Evolutionary conservation across 139 green algal genomes (phyloP).

Genomic region (Diplosphaera chodatii): DNA sequence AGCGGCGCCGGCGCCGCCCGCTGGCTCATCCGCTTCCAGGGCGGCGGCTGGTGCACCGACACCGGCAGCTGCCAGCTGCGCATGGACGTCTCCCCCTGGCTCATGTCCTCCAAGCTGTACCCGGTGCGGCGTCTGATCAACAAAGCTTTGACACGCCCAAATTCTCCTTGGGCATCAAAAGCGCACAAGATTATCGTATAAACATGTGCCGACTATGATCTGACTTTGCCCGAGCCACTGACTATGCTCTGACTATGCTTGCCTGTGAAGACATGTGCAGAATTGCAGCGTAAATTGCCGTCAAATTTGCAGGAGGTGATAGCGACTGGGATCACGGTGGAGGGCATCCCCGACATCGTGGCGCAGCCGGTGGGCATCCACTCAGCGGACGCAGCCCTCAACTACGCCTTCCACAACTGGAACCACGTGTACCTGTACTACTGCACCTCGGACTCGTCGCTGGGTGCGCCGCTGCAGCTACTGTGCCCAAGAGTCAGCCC

Average conservation of each 20-base stretch:
- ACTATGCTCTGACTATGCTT: too few species aligned
- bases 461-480: too few species aligned
- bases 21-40: constrained; percentile 11
- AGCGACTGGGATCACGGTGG: background rate
- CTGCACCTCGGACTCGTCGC: constrained; percentile 9
- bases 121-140: too few species aligned
- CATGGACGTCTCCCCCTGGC: background rate
- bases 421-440: constrained; percentile 10
- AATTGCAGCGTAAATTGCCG: too few species aligned
- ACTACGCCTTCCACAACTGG: constrained; percentile 1
- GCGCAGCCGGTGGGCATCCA: constrained; percentile 1
- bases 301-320: background rate
- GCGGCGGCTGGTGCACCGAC: constrained; percentile 12
- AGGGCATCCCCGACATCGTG: background rate
- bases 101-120: constrained; percentile 2
- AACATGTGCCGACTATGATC: too few species aligned
- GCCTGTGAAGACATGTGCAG: too few species aligned
- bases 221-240: too few species aligned
- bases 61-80: background rate
- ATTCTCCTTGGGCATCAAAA: too few species aligned
- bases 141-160: too few species aligned
- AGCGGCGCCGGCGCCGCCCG: background rate
- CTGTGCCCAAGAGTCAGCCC: too few species aligned
- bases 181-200: too few species aligned
- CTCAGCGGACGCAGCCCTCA: background rate